A percentile compares a stretch with the other conserved stretches of the same genome.
Conservation (phyloP, 495 filamentous ascomycete genomes). For the Bryoglossum gracile region DNA sequence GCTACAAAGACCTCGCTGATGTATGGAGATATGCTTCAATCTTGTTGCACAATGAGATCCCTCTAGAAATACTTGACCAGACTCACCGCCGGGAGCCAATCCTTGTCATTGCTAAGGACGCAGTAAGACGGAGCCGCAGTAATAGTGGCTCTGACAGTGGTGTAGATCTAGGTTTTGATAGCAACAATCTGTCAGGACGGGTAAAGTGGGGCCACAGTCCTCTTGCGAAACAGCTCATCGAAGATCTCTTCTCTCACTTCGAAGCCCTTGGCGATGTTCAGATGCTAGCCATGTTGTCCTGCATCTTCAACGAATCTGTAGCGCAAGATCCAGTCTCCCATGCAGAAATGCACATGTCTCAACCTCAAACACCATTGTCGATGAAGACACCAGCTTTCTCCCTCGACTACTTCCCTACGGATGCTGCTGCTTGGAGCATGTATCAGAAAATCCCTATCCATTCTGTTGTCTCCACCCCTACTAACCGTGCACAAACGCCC, state of each 20-base stretch:
- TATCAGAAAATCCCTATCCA: conserved; percentile 39
- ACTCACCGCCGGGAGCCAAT: conserved; percentile 45
- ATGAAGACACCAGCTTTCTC: conserved; percentile 61
- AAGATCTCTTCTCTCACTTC: conserved; percentile 64
- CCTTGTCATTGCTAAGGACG: conserved; percentile 52
- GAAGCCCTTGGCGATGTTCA: conserved; percentile 76
- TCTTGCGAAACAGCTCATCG: conserved; percentile 68
- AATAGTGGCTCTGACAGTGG: conserved; percentile 44
- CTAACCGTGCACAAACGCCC: conserved; percentile 48
- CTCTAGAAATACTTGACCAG: conserved; percentile 53
- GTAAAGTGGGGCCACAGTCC: conserved; percentile 86
- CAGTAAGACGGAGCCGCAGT: conserved; percentile 21
- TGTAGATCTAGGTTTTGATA: conserved; percentile 30
- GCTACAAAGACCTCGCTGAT: conserved; percentile 66
- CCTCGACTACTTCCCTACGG: conserved; percentile 60
- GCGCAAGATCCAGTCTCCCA: conserved; percentile 41
- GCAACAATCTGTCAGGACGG: conserved; percentile 41
- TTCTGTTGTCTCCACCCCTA: conserved; percentile 50
- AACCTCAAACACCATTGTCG: conserved; percentile 49
- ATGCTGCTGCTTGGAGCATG: conserved; percentile 48
- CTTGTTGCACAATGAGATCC: conserved; percentile 68
- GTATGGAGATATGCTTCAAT: conserved; percentile 78
- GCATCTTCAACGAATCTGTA: conserved; percentile 66
- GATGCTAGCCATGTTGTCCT: conserved; percentile 93
- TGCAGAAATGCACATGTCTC: conserved; percentile 36